Conservation (phyloP, 257 asterid genomes). For the Solanum ossicruentum region DNA sequence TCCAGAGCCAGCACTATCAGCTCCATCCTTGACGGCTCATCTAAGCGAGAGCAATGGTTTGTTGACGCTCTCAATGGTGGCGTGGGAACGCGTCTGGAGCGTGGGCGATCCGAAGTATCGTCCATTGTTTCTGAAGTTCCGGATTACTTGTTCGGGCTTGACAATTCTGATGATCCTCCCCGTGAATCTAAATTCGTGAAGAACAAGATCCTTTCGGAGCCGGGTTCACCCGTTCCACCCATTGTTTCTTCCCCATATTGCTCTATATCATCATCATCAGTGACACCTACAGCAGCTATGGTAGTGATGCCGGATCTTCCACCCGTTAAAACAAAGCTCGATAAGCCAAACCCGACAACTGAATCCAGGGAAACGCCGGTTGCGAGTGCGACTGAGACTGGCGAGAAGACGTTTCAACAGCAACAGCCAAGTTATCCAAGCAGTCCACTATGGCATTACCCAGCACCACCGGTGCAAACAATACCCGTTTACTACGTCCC, state of each 20-base stretch:
- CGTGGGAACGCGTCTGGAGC: conserved; percentile 38
- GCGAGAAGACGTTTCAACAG: conserved; percentile 15
- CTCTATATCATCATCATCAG: conserved; percentile 61
- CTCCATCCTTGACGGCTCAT: conserved; percentile 84
- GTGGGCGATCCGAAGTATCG: conserved; percentile 81
- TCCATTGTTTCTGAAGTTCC: conserved; percentile 85
- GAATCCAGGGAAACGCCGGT: conserved; percentile 21
- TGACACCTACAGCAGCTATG: conserved; percentile 31
- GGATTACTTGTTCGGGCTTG: conserved; percentile 81
- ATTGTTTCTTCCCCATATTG: conserved; percentile 45
- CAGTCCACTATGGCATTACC: conserved; percentile 57
- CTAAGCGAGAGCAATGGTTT: conserved; percentile 83
- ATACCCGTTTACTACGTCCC: conserved; percentile 55
- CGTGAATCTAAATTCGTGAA: conserved; percentile 23
- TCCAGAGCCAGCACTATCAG: conserved; percentile 51
- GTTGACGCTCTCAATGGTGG: conserved; percentile 79
- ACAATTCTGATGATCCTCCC: conserved; percentile 50
- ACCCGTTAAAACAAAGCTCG: conserved; percentile 57
- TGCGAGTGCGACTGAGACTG: conserved; percentile 6
- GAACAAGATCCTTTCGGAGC: conserved; percentile 41
- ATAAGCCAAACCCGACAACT: conserved; percentile 11
- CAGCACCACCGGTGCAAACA: conserved; percentile 42
- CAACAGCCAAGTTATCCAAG: conserved; percentile 42
- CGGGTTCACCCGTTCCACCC: conserved; percentile 74
- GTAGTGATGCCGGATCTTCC: conserved; percentile 67